Base-by-base conservation (phyloP, 805 yeast genomes). In the Starmerella cellae region DNA sequence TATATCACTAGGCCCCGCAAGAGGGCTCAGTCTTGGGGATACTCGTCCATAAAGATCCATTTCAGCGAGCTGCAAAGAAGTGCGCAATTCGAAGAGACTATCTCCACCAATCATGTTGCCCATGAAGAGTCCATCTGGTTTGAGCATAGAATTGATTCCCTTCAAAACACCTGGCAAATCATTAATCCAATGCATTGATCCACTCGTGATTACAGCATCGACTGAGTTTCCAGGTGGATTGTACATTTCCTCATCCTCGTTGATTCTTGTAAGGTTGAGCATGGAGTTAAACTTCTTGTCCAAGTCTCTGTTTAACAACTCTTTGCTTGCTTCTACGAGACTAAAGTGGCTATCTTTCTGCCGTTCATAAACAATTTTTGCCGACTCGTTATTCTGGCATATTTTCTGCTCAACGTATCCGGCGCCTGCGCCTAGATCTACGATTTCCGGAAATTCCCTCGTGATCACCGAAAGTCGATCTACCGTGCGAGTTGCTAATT, bases 91-190 rank as follows among this genome's bases (percentile, higher is more conserved):
- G 54, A 75, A 83, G n/a, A 83, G 60, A 1, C 93, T 79, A 55
- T 83, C 94, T 10, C 87, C 88, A 18, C 88, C 91, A 50, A 81
- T 72, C 69, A 83, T 71, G 19, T 84, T 72, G 2, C 82, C 93
- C 68, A 83, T 69, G 51, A 83, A 80, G 55, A 85, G 65, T 2
- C 94, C 88, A 58, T 83, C 93, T 2, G 88, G 88, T 46, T 73
- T 73, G 29, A 83, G 64, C 21, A 80, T 67, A 4, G 61, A 55
- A 55, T 75, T 73, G 50, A 82, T 68, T 45, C 72, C 68, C 16
- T 60, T 58, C 39, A 82, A 67, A 2, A 74, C 71, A 1, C 68
- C 65, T 0, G 94, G 94, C n/a, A 83, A 67, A 52, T 83, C 87
- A 54, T 83, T 83, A 45, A 81, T 75, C 94, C 94, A 83, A 59